Percentiles rank a stretch among this genome's conserved stretches.
Evolutionary conservation across 1,139 yeast species (phyloP).

Genomic region (Candida labiduridarum): DNA sequence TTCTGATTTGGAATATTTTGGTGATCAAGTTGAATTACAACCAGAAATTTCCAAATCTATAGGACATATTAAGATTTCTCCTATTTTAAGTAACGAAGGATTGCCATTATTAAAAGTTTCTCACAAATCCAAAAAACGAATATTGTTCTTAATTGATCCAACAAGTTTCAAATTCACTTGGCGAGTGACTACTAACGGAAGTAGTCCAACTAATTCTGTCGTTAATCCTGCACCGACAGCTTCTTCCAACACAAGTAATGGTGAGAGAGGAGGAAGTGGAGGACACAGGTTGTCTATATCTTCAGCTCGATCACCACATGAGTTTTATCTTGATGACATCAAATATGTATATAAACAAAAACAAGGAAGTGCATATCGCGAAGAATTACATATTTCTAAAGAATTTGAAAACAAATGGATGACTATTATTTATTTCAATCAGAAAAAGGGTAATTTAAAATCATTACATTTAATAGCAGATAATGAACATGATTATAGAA

Average conservation of each 20-base stretch:
- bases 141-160: conserved; percentile 36
- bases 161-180: conserved; percentile 48
- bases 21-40: conserved; percentile 11
- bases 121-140: conserved; percentile 63
- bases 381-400: conserved; percentile 73
- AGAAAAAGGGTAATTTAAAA: conserved; percentile 57
- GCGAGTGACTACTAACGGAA: conserved; percentile 27
- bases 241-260: conserved; percentile 15
- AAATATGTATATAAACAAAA: conserved; percentile 65
- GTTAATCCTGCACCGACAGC: conserved; percentile 14
- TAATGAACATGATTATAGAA: conserved; percentile 58
- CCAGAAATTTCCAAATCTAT: conserved; percentile 16
- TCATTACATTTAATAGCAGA: conserved; percentile 76
- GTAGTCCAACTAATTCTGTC: conserved; percentile 14
- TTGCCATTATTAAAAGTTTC: conserved; percentile 64
- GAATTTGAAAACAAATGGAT: conserved; percentile 76
- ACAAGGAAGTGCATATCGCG: conserved; percentile 81
- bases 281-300: conserved; percentile 18
- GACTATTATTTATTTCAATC: conserved; percentile 69
- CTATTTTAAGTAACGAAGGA: conserved; percentile 43
- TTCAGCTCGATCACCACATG: conserved; percentile 31
- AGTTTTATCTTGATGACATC: conserved; percentile 70
- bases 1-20: conserved; percentile 6
- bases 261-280: neutral
- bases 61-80: conserved; percentile 22